phyloP scores from a whole-genome alignment of 2,329 filamentous ascomycete species.

The Botrytis porri region DNA sequence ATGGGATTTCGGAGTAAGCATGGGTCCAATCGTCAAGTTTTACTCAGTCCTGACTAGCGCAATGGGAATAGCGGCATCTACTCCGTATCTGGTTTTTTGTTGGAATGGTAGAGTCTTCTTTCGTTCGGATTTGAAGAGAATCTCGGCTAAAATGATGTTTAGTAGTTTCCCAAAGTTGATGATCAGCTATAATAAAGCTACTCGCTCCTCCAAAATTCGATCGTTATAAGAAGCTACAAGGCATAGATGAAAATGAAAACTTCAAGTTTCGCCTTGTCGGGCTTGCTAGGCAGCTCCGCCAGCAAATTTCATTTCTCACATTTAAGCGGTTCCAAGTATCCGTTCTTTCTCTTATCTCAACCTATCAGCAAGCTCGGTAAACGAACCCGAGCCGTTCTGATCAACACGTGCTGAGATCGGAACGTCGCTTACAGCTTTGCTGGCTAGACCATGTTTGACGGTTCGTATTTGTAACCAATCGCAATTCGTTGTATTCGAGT shows the following conservation, averaged over 20 bases:
- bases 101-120: not conserved
- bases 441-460: not conserved
- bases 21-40: not conserved
- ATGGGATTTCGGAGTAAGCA: not conserved
- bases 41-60: not conserved
- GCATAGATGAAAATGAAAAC: not conserved
- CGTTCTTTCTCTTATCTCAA: not conserved
- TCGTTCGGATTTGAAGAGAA: not conserved
- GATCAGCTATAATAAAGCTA: not conserved
- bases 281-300: not conserved
- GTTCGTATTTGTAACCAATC: not conserved
- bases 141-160: too few relatives aligned
- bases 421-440: not conserved
- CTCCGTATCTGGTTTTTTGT: not conserved
- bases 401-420: not conserved
- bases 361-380: not conserved
- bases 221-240: not conserved
- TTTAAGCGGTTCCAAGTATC: not conserved
- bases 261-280: not conserved
- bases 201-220: not conserved
- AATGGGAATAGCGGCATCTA: not conserved
- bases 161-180: not conserved
- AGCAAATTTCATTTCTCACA: conserved; percentile 4
- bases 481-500: not conserved
- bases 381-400: not conserved